Evolutionary conservation across 2,329 filamentous ascomycete species (phyloP).

Genomic region (Paecilomyces fulvus): DNA sequence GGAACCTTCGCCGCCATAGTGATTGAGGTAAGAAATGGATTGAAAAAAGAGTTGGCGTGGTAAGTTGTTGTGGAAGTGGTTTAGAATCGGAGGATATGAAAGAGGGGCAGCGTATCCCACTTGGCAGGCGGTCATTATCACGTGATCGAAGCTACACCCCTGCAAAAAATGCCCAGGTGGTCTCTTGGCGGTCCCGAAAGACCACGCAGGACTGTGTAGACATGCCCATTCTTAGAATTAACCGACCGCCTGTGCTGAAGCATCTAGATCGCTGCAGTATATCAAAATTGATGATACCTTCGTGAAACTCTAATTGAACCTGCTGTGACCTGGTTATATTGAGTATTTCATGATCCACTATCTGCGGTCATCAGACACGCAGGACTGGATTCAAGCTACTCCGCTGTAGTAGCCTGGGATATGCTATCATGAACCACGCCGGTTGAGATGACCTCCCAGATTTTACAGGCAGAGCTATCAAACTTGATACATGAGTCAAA

Average conservation of each 20-base stretch:
- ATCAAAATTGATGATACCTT: neutral
- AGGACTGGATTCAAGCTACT: neutral
- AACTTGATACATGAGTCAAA: slow-evolving; percentile 94
- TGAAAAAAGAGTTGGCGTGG: slow-evolving; percentile 2
- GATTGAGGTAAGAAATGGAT: slow-evolving; percentile 2
- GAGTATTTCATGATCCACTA: neutral
- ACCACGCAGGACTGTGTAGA: slow-evolving; percentile 9
- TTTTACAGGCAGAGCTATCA: slow-evolving; percentile 77
- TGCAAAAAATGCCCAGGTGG: neutral
- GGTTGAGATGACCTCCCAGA: slow-evolving; percentile 75
- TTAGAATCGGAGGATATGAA: neutral
- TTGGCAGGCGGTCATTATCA: neutral
- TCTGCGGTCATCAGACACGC: neutral
- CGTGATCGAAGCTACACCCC: neutral
- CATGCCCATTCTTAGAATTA: neutral
- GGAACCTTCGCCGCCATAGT: slow-evolving; percentile 68
- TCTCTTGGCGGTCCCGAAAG: slow-evolving; percentile 14
- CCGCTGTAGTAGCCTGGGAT: slow-evolving; percentile 13
- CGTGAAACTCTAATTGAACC: neutral
- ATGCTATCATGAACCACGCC: slow-evolving; percentile 20
- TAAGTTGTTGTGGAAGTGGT: neutral
- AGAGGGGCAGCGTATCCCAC: slow-evolving; percentile 2
- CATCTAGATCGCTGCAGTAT: neutral
- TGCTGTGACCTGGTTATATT: neutral
- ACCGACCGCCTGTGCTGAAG: neutral